Base-by-base conservation (phyloP, 2,329 filamentous ascomycete species). In the Exophiala dermatitidis region DNA sequence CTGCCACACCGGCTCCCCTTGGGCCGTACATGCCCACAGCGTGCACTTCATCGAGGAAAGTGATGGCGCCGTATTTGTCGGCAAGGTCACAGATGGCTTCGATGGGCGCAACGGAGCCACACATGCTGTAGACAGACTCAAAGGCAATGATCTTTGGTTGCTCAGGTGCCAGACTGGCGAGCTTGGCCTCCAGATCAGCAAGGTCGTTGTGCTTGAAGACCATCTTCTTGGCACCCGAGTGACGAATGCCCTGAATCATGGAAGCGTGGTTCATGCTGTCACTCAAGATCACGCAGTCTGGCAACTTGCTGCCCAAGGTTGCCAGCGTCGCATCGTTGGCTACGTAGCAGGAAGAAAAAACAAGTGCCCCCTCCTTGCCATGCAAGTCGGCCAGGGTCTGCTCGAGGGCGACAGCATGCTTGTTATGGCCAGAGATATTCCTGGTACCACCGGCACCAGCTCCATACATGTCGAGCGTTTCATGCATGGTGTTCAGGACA, bases 101-200 rank as follows among this genome's bases (percentile, higher is more conserved):
- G 63, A 98, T 98, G 0, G 93, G 93, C 0, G 90, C 93, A 68
- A 98, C 88, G 10, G 90, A 95, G 59, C 93, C 93, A 68, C 93
- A 98, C 93, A 98, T 98, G 76, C 90, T 95, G 75, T 98, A 98
- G 2, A 98, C 93, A 31, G 90, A 95, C 74, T 98, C 93, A 61
- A 97, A 98, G 2, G 93, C 93, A 61, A 98, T 98, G 62, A 98
- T 95, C 77, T 98, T 98, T 53, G 93, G 93, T 34, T 88, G 81
- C 56, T 93, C 80, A 1, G 86, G 74, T 0, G 91, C 90, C 40
- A 98, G 79, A 8, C 90, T 86, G 2, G 90, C 90, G 61, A 98
- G 78, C 73, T 98, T 97, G 47, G 82, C 82, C 75, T 98, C 93
- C 10, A 98, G 77, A 65, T 98, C 93, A 40, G 79, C 83, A n/a